Base-by-base conservation (phyloP, 495 filamentous ascomycete species). In the Annulohypoxylon moriforme region DNA sequence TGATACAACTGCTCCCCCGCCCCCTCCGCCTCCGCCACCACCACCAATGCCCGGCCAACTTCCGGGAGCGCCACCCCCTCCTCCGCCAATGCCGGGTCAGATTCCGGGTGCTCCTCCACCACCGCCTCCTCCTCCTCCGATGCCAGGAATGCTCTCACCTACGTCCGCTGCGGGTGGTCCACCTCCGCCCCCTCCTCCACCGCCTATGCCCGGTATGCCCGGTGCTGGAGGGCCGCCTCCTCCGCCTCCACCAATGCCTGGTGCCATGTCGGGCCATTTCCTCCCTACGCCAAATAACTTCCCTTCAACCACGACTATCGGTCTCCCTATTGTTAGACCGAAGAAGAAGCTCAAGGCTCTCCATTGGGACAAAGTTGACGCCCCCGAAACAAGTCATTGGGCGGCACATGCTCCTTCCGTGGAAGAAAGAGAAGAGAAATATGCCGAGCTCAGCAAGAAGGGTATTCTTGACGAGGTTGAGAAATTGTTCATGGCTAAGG, bases 331-430 rank as follows among this genome's bases (percentile, higher is more conserved):
- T 71, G 92, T 92, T 25, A 85, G 95, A 71, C 94, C 96, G 33
- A 98, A 97, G 87, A 98, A 96, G 89, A 99, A 98, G 82, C 92
- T 99, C 75, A 99, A 99, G 88, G 94, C 96, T 36, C 87, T 99
- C 68, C 96, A 99, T 83, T 99, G 96, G 96, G 96, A 99, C 77
- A 99, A 99, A 82, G 92, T 99, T 38, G 96, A 99, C 79, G 86
- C 93, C 57, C 92, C 94, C 14, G 90, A 97, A 77, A 93, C 95
- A 38, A 98, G 96, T 34, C 93, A 98, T 67, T 99, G 96, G 96
- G 96, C 96, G 40, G 83, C 88, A 14, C 93, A 97, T 78, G 89
- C 92, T 25, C 91, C 92, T 10, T 96, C 93, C 7, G 84, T 86
- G 13, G 89, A 95, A 76, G 92, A 89, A 67, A 93, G 93, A 76